These are phyloP conservation scores for Russula compacta DNA, from an alignment of 768 basidiomycete species.

Conservation along the genomic window DNA sequence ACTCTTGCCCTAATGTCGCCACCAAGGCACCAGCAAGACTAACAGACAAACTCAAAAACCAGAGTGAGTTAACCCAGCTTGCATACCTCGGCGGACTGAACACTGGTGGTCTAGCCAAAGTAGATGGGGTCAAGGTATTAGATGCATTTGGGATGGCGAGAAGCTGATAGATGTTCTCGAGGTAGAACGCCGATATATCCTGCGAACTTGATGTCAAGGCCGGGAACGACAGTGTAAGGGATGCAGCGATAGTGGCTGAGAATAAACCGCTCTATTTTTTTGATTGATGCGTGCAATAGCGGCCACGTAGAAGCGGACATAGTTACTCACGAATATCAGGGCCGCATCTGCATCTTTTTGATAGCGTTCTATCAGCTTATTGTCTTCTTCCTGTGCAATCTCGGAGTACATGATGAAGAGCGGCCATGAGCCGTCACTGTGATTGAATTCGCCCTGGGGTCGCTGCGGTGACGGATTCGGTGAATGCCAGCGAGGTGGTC, in stretches of 20 bases:
- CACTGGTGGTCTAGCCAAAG: not conserved
- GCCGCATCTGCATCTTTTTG: not conserved
- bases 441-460: not conserved
- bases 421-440: not conserved
- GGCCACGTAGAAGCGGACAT: not conserved
- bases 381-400: not conserved
- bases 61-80: not conserved
- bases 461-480: not conserved
- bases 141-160: not conserved
- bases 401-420: not conserved
- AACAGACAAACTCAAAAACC: not conserved
- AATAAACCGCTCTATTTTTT: not conserved
- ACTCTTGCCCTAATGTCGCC: not conserved
- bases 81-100: not conserved
- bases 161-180: not conserved
- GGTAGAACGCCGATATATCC: not conserved
- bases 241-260: not conserved
- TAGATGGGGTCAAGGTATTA: not conserved
- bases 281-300: no score
- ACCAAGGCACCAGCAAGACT: not conserved
- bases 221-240: not conserved
- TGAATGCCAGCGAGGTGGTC: not conserved
- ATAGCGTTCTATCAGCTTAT: not conserved
- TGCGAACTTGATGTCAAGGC: not conserved
- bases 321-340: not conserved